Evolutionary conservation across 2,329 filamentous ascomycete genomes (phyloP).

Genomic region (Bipolaris oryzae): DNA sequence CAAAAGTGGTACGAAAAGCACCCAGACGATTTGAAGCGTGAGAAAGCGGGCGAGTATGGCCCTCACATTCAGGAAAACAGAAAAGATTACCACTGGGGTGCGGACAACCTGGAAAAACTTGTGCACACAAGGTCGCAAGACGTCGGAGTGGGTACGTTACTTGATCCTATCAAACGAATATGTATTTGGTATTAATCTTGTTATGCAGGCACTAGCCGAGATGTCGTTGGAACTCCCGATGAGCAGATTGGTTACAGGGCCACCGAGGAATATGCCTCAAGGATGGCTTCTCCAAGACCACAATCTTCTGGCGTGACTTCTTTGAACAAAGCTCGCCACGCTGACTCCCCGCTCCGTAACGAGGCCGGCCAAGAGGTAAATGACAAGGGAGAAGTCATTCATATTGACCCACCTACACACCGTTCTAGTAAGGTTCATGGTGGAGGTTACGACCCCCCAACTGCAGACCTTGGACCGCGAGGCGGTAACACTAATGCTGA

Average conservation of each 20-base stretch:
- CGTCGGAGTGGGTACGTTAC: slow-evolving; percentile 58
- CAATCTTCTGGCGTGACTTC: slow-evolving; percentile 54
- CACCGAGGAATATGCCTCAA: slow-evolving; percentile 80
- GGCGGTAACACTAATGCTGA: slow-evolving; percentile 54
- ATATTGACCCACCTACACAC: slow-evolving; percentile 71
- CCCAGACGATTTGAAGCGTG: slow-evolving; percentile 75
- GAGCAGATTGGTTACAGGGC: slow-evolving; percentile 91
- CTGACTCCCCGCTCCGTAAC: slow-evolving; percentile 60
- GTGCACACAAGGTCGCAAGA: slow-evolving; percentile 69
- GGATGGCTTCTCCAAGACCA: slow-evolving; percentile 72
- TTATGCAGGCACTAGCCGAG: slow-evolving; percentile 65
- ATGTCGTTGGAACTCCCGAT: slow-evolving; percentile 75
- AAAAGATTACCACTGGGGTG: slow-evolving; percentile 83
- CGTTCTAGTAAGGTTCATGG: slow-evolving; percentile 53
- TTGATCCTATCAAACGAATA: slow-evolving; percentile 5
- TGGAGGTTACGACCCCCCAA: slow-evolving; percentile 59
- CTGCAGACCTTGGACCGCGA: slow-evolving; percentile 57
- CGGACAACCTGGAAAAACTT: slow-evolving; percentile 87
- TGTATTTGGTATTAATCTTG: slow-evolving; percentile 57
- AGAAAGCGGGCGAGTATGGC: slow-evolving; percentile 72
- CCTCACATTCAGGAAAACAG: slow-evolving; percentile 64
- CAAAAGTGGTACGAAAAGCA: slow-evolving; percentile 93
- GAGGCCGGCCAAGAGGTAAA: slow-evolving; percentile 52
- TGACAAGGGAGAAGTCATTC: slow-evolving; percentile 69
- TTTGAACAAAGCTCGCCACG: slow-evolving; percentile 55